phyloP scores from a whole-genome alignment of 1,284 basidiomycete genomes.

The Rhodotorula sp. region DNA sequence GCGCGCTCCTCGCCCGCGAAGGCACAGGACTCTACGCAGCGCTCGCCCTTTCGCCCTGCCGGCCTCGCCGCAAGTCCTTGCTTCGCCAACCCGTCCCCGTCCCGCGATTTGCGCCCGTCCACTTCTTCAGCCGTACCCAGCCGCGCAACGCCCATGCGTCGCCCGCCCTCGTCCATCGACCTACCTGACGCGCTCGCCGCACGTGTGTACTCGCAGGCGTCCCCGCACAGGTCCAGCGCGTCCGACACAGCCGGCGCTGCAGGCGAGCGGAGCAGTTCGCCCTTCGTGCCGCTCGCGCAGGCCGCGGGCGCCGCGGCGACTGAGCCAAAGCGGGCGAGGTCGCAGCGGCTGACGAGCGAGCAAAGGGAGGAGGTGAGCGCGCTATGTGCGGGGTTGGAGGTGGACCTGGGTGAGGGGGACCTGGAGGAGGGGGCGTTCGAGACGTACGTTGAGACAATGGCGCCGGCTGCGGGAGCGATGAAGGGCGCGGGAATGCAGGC shows the following conservation, averaged over 20 bases:
- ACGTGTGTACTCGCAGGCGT: background rate
- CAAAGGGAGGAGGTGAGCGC: background rate
- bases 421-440: background rate
- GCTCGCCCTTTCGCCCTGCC: background rate
- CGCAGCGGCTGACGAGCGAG: background rate
- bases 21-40: too few species aligned
- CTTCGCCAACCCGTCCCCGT: background rate
- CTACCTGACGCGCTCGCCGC: background rate
- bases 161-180: slow-evolving; percentile 18
- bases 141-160: background rate
- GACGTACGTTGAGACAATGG: background rate
- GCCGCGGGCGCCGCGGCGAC: background rate
- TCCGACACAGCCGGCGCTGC: too few species aligned
- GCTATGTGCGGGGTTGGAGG: background rate
- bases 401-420: background rate
- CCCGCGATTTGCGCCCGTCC: background rate
- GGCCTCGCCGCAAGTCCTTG: background rate
- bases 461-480: background rate
- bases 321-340: background rate
- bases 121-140: too few species aligned
- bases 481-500: background rate
- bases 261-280: background rate
- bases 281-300: background rate
- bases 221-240: background rate
- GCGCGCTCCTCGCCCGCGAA: background rate